Evolutionary conservation across 345 rosid genomes (phyloP).

Genomic region (Syzygium grande): DNA sequence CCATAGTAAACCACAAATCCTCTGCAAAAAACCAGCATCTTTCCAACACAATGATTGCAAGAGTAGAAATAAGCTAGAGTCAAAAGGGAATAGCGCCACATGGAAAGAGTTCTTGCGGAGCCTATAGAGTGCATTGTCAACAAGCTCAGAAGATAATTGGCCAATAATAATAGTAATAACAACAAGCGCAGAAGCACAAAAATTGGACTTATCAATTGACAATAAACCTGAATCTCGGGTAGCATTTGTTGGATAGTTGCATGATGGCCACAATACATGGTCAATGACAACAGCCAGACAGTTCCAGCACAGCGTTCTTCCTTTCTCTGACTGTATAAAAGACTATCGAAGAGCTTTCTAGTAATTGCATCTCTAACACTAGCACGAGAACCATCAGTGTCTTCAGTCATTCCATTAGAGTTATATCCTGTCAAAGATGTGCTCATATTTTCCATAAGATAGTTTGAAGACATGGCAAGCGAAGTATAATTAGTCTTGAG

Average conservation of each 20-base stretch:
- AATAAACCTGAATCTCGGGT: constrained; percentile 87
- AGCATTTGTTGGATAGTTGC: constrained; percentile 77
- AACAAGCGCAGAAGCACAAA: neutral
- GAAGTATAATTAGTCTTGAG: constrained; percentile 83
- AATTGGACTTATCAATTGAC: neutral
- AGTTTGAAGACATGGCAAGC: constrained; percentile 80
- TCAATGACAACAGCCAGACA: constrained; percentile 86
- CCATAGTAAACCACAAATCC: neutral
- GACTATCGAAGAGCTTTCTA: constrained; percentile 74
- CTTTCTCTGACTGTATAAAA: constrained; percentile 78
- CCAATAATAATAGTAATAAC: neutral
- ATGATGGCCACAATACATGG: constrained; percentile 87
- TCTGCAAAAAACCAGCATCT: neutral
- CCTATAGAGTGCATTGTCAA: neutral
- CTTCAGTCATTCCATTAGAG: constrained; percentile 33
- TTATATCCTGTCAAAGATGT: constrained; percentile 30
- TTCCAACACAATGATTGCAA: neutral
- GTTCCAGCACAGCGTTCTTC: constrained; percentile 98
- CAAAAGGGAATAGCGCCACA: neutral
- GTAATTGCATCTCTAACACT: constrained; percentile 54
- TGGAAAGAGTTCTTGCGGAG: neutral
- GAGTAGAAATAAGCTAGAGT: neutral
- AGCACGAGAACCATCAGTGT: constrained; percentile 35
- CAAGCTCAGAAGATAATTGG: neutral
- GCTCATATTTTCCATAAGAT: constrained; percentile 68